Percentiles rank a stretch among this genome's conserved stretches.
Evolutionary conservation across 1,284 basidiomycete species (phyloP).

Genomic region (Pseudozyma flocculosa): DNA sequence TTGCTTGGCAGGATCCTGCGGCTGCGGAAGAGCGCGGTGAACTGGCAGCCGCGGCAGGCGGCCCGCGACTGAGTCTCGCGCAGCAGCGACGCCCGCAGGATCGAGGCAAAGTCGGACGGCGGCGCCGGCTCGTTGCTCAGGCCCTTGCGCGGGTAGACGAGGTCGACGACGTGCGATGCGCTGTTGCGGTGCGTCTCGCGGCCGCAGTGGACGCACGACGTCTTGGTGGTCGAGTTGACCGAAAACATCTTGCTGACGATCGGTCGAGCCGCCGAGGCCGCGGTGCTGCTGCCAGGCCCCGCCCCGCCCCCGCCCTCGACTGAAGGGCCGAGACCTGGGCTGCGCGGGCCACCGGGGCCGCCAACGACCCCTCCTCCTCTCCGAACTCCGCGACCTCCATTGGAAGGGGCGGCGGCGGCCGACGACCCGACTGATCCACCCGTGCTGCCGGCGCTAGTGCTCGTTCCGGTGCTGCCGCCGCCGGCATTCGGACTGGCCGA

Average conservation of each 20-base stretch:
- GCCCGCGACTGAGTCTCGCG: constrained; percentile 82
- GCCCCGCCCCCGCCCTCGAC: too few relatives aligned
- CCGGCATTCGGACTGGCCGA: neutral
- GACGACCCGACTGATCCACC: too few relatives aligned
- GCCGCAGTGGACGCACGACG: constrained; percentile 76
- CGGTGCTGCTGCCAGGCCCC: neutral
- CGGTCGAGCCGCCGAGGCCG: neutral
- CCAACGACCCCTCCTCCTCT: neutral
- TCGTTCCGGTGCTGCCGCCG: neutral
- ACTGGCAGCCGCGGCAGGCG: constrained; percentile 73
- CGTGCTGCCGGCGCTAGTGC: neutral
- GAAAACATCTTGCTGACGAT: constrained; percentile 20
- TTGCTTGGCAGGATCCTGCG: constrained; percentile 67
- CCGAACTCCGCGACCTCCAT: neutral
- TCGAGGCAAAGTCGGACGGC: constrained; percentile 67
- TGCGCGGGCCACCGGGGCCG: neutral
- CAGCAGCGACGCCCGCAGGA: constrained; percentile 75
- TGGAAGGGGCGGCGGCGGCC: neutral
- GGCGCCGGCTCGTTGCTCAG: constrained; percentile 64
- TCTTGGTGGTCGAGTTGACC: constrained; percentile 52
- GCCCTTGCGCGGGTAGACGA: constrained; percentile 77
- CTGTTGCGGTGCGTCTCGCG: constrained; percentile 64
- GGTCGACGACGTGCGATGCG: constrained; percentile 65
- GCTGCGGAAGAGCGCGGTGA: constrained; percentile 61
- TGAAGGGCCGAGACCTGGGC: neutral